These are phyloP conservation scores for Periconia macrospinosa DNA, from an alignment of 2,329 filamentous ascomycete species.

Conservation along the genomic window DNA sequence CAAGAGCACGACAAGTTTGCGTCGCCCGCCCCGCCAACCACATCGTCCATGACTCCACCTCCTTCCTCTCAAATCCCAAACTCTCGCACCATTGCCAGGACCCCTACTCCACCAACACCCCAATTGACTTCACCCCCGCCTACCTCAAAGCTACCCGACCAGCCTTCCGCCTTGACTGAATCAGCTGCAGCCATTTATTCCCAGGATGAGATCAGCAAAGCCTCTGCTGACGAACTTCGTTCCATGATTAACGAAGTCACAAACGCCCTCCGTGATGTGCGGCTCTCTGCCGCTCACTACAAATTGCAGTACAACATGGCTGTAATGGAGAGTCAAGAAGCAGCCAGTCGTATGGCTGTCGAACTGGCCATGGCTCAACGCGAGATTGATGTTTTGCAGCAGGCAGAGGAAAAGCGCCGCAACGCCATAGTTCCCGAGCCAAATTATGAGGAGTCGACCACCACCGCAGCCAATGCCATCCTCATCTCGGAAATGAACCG, in stretches of 20 bases:
- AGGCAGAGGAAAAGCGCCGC: constrained; percentile 68
- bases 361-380: constrained; percentile 90
- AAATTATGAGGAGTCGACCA: constrained; percentile 53
- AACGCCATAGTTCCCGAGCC: constrained; percentile 58
- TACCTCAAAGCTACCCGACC: constrained; percentile 36
- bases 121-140: constrained; percentile 55
- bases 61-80: constrained; percentile 61
- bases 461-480: constrained; percentile 59
- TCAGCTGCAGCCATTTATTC: constrained; percentile 49
- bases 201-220: constrained; percentile 55
- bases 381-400: constrained; percentile 82
- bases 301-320: constrained; percentile 88
- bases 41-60: constrained; percentile 64
- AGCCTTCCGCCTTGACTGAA: constrained; percentile 30
- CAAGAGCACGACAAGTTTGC: constrained; percentile 34
- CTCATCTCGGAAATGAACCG: constrained; percentile 51
- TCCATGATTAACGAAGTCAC: constrained; percentile 57
- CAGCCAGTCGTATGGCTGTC: constrained; percentile 82
- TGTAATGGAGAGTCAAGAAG: constrained; percentile 79
- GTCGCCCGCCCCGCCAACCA: constrained; percentile 46
- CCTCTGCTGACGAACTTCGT: constrained; percentile 56
- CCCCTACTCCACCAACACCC: constrained; percentile 55
- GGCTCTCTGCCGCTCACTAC: constrained; percentile 86
- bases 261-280: constrained; percentile 62
- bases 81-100: constrained; percentile 44